Percentiles rank a stretch among this genome's conserved stretches.
Conservation (phyloP, 2,329 filamentous ascomycete species). For the Sclerotinia nivalis region DNA sequence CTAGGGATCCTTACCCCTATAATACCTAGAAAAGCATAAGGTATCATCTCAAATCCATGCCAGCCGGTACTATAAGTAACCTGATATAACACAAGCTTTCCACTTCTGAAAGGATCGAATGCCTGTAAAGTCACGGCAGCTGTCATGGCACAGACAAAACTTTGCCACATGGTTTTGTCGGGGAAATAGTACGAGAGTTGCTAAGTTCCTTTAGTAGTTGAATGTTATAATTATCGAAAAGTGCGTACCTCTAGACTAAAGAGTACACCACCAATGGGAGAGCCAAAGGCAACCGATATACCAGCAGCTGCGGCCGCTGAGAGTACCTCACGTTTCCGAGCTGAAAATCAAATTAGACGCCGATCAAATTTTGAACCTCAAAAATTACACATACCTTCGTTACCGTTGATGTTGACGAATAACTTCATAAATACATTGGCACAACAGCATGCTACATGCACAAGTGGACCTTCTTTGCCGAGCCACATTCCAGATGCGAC, state of each 20-base stretch:
- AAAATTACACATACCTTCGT: slow-evolving; percentile 65
- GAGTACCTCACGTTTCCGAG: slow-evolving; percentile 87
- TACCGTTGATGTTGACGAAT: slow-evolving; percentile 76
- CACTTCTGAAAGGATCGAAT: slow-evolving; percentile 90
- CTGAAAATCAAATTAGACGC: slow-evolving; percentile 46
- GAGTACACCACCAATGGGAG: slow-evolving; percentile 83
- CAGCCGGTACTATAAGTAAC: slow-evolving; percentile 89
- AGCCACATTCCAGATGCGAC: slow-evolving; percentile 96
- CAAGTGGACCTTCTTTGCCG: slow-evolving; percentile 91
- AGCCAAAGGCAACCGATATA: slow-evolving; percentile 61
- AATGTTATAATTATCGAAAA: not conserved
- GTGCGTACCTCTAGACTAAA: slow-evolving; percentile 81
- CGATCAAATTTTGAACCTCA: not conserved
- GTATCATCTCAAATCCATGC: slow-evolving; percentile 92
- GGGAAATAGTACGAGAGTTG: slow-evolving; percentile 97
- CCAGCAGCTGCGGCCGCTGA: slow-evolving; percentile 80
- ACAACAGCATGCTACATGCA: slow-evolving; percentile 96
- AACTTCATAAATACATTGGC: slow-evolving; percentile 92
- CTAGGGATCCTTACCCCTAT: slow-evolving; percentile 58
- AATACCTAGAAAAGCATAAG: slow-evolving; percentile 83
- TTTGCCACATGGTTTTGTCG: slow-evolving; percentile 99
- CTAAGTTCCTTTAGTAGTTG: slow-evolving; percentile 44
- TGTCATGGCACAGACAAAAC: slow-evolving; percentile 99
- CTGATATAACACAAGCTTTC: slow-evolving; percentile 94
- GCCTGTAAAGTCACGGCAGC: slow-evolving; percentile 91